phyloP scores from a whole-genome alignment of 1,139 yeast genomes.

The Debaryomyces robertsiae region DNA sequence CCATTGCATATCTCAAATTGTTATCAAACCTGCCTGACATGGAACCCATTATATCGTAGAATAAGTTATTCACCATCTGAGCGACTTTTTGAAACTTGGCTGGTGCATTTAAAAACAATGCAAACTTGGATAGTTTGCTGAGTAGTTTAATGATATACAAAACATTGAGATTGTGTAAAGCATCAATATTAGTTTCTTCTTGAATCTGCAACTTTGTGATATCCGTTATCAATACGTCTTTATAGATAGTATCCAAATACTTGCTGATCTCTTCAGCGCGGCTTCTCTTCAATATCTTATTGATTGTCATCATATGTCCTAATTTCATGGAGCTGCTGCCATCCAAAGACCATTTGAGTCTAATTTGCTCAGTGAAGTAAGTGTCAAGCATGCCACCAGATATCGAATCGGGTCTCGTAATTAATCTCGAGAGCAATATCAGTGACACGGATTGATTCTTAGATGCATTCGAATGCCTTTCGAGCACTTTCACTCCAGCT shows the following conservation, averaged over 20 bases:
- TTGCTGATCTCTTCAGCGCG: conserved; percentile 15
- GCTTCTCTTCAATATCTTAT: conserved; percentile 36
- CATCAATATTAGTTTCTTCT: conserved; percentile 10
- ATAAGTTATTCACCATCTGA: conserved; percentile 30
- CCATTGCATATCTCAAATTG: conserved; percentile 37
- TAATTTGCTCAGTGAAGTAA: conserved; percentile 21
- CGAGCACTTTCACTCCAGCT: conserved; percentile 32
- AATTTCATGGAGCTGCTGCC: conserved; percentile 23
- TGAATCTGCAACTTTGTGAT: conserved; percentile 14
- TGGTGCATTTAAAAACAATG: conserved; percentile 16
- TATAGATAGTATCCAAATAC: conserved; percentile 20
- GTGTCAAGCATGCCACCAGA: conserved; percentile 17
- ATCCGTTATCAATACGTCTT: conserved; percentile 16
- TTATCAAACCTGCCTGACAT: conserved; percentile 33
- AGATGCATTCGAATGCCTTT: conserved; percentile 27
- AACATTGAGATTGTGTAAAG: conserved; percentile 26
- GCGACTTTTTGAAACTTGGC: conserved; percentile 22
- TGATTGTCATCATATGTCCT: conserved; percentile 42
- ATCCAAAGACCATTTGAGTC: conserved; percentile 22
- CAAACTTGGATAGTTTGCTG: conserved; percentile 30
- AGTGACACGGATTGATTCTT: conserved; percentile 37
- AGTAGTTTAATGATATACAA: conserved; percentile 38
- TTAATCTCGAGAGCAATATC: conserved; percentile 39
- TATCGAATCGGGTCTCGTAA: conserved; percentile 34
- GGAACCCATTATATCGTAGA: conserved; percentile 31